Evolutionary conservation across 768 basidiomycete genomes (phyloP).

Genomic region (Lactifluus echinatus): DNA sequence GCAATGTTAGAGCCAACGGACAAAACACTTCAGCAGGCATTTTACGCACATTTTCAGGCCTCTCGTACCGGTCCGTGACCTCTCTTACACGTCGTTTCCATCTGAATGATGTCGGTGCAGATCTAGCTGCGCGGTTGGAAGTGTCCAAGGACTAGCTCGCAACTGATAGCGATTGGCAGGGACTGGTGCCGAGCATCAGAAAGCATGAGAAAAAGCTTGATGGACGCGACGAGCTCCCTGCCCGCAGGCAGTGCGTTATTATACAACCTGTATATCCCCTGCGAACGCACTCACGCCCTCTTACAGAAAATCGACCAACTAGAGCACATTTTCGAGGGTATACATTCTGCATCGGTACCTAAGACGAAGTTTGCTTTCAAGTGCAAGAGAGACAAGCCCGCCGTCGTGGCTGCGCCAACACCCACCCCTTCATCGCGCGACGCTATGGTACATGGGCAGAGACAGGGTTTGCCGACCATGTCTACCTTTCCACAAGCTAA

Average conservation of each 20-base stretch:
- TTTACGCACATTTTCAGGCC: conserved; percentile 43
- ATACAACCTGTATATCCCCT: neutral
- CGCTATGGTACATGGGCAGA: neutral
- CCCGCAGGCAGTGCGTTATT: conserved; percentile 50
- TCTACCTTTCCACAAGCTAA: conserved; percentile 35
- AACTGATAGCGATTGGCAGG: conserved; percentile 17
- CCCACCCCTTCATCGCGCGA: neutral
- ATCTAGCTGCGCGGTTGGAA: conserved; percentile 41
- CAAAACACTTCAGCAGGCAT: conserved; percentile 41
- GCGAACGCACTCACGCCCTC: neutral
- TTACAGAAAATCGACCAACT: conserved; percentile 57
- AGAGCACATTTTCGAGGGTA: conserved; percentile 45
- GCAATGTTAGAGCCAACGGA: conserved; percentile 22
- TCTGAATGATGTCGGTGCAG: conserved; percentile 27
- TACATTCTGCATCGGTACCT: conserved; percentile 37
- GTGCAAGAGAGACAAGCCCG: conserved; percentile 29
- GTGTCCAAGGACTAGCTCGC: conserved; percentile 28
- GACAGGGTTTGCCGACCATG: conserved; percentile 2
- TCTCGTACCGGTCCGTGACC: conserved; percentile 41
- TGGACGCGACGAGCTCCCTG: conserved; percentile 54
- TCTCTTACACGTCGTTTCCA: neutral
- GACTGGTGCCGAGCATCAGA: conserved; percentile 29
- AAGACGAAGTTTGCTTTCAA: conserved; percentile 68
- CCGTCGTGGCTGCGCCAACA: neutral
- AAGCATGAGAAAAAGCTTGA: conserved; percentile 53